Evolutionary conservation across 1,284 basidiomycete genomes (phyloP).

Genomic region (Somion occarium): DNA sequence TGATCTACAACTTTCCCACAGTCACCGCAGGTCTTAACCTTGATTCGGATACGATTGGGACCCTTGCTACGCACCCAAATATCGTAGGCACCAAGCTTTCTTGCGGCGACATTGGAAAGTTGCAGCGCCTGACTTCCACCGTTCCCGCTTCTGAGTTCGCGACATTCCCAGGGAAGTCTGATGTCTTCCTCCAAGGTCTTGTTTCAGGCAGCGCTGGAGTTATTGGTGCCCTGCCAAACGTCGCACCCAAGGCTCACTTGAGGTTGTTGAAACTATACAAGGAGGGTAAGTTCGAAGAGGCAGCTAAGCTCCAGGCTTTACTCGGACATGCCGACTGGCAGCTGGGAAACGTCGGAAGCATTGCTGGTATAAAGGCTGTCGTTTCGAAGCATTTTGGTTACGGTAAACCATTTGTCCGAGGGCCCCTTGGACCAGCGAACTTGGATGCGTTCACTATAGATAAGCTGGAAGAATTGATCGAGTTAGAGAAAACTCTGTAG

Average conservation of each 20-base stretch:
- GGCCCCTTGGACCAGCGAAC: constrained; percentile 48
- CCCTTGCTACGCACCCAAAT: constrained; percentile 77
- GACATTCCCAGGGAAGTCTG: constrained; percentile 60
- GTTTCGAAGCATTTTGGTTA: constrained; percentile 68
- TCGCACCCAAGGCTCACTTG: constrained; percentile 71
- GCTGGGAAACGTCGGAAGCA: constrained; percentile 64
- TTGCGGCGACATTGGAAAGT: constrained; percentile 82
- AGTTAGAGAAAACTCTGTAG: constrained; percentile 46
- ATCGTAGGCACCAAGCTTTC: constrained; percentile 89
- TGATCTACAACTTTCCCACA: constrained; percentile 89
- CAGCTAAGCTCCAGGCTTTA: constrained; percentile 63
- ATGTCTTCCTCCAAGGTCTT: constrained; percentile 66
- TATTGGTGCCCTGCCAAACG: constrained; percentile 75
- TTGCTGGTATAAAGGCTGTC: constrained; percentile 68
- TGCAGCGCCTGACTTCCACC: constrained; percentile 64
- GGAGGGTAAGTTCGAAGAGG: constrained; percentile 58
- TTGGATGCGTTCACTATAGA: constrained; percentile 33
- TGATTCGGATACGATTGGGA: constrained; percentile 75
- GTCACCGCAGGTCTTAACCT: constrained; percentile 85
- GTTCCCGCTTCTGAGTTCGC: constrained; percentile 52
- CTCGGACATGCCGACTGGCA: constrained; percentile 75
- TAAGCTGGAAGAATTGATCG: constrained; percentile 55
- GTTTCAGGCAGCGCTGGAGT: constrained; percentile 64
- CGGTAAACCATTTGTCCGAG: constrained; percentile 52
- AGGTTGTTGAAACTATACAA: constrained; percentile 56